Evolutionary conservation across 1,139 yeast genomes (phyloP).

Genomic region (Debaryomyces sp.): DNA sequence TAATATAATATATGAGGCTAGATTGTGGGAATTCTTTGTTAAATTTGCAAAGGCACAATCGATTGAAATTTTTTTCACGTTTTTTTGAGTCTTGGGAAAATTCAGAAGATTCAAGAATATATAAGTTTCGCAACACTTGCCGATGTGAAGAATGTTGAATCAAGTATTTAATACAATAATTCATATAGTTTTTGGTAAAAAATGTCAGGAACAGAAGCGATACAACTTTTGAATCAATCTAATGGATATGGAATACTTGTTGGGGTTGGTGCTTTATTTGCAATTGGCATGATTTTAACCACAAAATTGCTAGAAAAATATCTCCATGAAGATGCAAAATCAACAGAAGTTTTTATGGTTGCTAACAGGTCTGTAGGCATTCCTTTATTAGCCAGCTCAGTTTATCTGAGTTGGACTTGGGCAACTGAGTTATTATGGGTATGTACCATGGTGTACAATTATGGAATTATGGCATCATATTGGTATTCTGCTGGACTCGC

Average conservation of each 20-base stretch:
- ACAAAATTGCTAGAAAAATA: slow-evolving; percentile 27
- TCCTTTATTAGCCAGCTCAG: slow-evolving; percentile 30
- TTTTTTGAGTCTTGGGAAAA: no score
- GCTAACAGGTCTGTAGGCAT: slow-evolving; percentile 31
- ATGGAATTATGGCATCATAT: slow-evolving; percentile 30
- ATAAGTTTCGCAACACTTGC: background rate
- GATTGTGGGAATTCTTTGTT: background rate
- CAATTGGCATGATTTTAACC: slow-evolving; percentile 30
- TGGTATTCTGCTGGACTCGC: slow-evolving; percentile 33
- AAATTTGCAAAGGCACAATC: background rate
- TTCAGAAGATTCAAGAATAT: no score
- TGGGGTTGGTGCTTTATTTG: slow-evolving; percentile 34
- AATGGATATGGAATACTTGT: slow-evolving; percentile 33
- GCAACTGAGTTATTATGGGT: slow-evolving; percentile 33
- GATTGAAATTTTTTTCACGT: background rate
- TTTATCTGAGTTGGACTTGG: slow-evolving; percentile 35
- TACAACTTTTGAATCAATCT: slow-evolving; percentile 24
- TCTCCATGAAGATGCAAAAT: slow-evolving; percentile 29
- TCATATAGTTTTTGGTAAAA: background rate
- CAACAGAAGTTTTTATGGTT: slow-evolving; percentile 34
- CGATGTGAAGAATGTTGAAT: background rate
- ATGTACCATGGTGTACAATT: slow-evolving; percentile 28
- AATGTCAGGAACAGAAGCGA: slow-evolving; percentile 5
- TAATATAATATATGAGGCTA: background rate
- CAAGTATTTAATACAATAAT: no score